phyloP scores from a whole-genome alignment of 1,284 basidiomycete genomes.

The Naganishia sp. region DNA sequence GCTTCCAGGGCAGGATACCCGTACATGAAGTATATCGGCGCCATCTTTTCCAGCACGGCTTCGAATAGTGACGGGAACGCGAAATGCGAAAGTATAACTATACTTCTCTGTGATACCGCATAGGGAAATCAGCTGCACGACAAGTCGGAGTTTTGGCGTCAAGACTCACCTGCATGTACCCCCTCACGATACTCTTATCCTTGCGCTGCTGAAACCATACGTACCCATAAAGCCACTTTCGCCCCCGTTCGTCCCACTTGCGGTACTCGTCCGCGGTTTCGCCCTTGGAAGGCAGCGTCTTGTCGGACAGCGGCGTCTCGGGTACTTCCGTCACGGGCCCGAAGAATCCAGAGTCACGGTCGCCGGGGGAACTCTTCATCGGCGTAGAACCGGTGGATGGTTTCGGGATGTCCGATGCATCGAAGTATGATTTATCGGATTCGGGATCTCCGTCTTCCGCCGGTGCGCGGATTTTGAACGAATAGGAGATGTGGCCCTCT shows the following conservation, averaged over 20 bases:
- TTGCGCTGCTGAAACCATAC: constrained; percentile 75
- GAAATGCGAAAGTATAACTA: constrained; percentile 80
- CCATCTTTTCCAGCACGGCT: constrained; percentile 67
- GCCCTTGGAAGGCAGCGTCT: constrained; percentile 33
- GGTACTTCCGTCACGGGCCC: constrained; percentile 37
- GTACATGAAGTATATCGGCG: constrained; percentile 72
- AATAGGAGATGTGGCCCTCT: constrained; percentile 54
- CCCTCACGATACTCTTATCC: constrained; percentile 70
- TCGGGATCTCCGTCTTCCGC: background rate
- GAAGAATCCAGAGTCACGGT: constrained; percentile 32
- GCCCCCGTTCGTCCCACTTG: constrained; percentile 48
- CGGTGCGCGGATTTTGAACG: constrained; percentile 62
- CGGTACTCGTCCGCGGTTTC: constrained; percentile 51
- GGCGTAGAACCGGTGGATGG: constrained; percentile 38
- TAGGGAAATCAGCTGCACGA: constrained; percentile 17
- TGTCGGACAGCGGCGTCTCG: constrained; percentile 26
- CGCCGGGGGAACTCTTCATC: background rate
- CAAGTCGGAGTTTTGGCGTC: constrained; percentile 15
- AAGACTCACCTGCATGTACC: constrained; percentile 75
- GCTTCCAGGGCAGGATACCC: constrained; percentile 78
- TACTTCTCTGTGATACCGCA: constrained; percentile 63
- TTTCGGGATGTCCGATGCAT: constrained; percentile 42
- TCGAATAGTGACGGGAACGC: constrained; percentile 82
- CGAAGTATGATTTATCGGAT: constrained; percentile 4
- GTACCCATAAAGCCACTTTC: constrained; percentile 69